These are phyloP conservation scores for Lenwebbia sp. DNA, from an alignment of 345 rosid genomes.

Conservation along the genomic window DNA sequence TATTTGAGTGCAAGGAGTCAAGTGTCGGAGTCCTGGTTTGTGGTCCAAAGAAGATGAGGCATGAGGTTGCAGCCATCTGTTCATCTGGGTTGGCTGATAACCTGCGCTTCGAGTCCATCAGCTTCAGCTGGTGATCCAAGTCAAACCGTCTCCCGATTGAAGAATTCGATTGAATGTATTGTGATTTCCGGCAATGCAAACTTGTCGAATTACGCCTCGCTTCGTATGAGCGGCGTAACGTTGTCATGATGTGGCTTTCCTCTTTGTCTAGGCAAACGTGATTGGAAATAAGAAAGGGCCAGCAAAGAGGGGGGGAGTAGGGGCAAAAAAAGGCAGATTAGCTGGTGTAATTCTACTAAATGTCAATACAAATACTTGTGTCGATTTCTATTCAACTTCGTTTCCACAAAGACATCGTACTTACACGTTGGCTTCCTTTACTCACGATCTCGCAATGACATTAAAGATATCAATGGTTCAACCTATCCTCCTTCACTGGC, in stretches of 20 bases:
- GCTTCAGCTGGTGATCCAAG: conserved; percentile 61
- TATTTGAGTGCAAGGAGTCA: conserved; percentile 28
- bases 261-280: background rate
- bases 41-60: conserved; percentile 70
- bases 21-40: conserved; percentile 64
- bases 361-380: background rate
- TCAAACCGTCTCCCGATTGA: background rate
- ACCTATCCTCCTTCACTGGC: background rate
- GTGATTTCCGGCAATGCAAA: background rate
- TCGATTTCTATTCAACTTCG: background rate
- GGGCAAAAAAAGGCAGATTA: background rate
- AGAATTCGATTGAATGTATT: background rate
- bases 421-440: background rate
- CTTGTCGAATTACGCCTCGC: background rate
- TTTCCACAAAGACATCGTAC: background rate
- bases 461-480: background rate
- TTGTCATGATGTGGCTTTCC: background rate
- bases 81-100: conserved; percentile 38
- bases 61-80: conserved; percentile 52
- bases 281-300: background rate
- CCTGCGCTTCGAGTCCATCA: conserved; percentile 62
- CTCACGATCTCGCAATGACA: background rate
- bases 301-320: background rate
- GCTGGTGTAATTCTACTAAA: background rate
- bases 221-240: background rate